Base-by-base conservation (phyloP, 1,284 basidiomycete genomes). In the Ceratobasidium sp. region DNA sequence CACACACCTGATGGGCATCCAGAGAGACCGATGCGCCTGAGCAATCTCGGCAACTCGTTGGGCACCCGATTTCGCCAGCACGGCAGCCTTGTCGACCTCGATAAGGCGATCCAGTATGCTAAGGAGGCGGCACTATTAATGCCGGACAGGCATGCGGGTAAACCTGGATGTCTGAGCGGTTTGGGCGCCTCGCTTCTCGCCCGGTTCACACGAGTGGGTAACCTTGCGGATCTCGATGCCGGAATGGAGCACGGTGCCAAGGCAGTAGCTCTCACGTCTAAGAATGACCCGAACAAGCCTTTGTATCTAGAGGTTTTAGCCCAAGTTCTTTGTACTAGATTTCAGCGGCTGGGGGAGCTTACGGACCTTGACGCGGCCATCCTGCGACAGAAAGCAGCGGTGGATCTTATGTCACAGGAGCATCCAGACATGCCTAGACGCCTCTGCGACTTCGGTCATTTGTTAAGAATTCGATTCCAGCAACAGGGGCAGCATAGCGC, bases 91-190 rank as follows among this genome's bases (percentile, higher is more conserved):
- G 65, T 26, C n/a, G 77, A 48, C 38, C 87, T 87, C 10, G 90
- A 87, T 20, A 86, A 82, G 61, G 89, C 59, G 33, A 65, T 76
- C 20, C 15, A 86, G 75, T 81, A 78, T 73, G 89, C 88, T 38
- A 89, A 5, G 5, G 13, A 5, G 44, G 44, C 44, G 44, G 7
- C 13, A 46, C 44, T 46, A 13, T 13, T 6, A 85, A 57, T 85
- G 44, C 48, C 26, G n/a, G 46, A 52, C 40, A 17, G 66, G 38
- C 33, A 50, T 68, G 17, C 64, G 23, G 62, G 17, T 10, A 28
- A 28, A 67, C 10, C 23, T 28, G 12, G 42, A 65, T 20, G 62
- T 7, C 42, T 42, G 12, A 10, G 44, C 7, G 13, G 13, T 13
- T 6, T 13, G 7, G 44, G 44, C 13, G 13, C 7, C 44, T 46